Conservation (phyloP, 1,284 basidiomycete species). For the Schizopora paradoxa region DNA sequence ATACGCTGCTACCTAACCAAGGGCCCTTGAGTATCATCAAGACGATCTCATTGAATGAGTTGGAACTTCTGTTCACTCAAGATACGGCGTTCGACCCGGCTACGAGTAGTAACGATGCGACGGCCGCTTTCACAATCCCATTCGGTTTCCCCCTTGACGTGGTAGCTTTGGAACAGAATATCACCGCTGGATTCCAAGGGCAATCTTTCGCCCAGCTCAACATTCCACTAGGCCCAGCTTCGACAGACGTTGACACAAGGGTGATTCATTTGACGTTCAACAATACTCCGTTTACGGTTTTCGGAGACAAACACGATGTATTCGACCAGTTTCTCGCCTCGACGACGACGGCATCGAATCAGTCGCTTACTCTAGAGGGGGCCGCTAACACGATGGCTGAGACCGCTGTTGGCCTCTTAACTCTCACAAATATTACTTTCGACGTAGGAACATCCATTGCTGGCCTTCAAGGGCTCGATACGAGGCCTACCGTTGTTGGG, state of each 20-base stretch:
- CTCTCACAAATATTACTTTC: constrained; percentile 56
- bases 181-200: constrained; percentile 51
- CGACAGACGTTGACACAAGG: constrained; percentile 58
- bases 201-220: constrained; percentile 56
- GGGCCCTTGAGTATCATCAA: constrained; percentile 63
- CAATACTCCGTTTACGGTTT: constrained; percentile 57
- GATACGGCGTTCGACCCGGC: constrained; percentile 51
- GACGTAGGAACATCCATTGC: constrained; percentile 56
- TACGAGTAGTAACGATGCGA: constrained; percentile 56
- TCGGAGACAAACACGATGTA: constrained; percentile 42
- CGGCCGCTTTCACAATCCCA: constrained; percentile 61
- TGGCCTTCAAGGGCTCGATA: constrained; percentile 64
- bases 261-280: constrained; percentile 61
- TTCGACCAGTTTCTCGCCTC: constrained; percentile 68
- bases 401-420: constrained; percentile 73
- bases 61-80: constrained; percentile 58
- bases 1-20: constrained; percentile 60
- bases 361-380: constrained; percentile 56
- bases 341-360: constrained; percentile 47
- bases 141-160: constrained; percentile 73
- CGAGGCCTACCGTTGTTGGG: constrained; percentile 53
- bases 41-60: constrained; percentile 57
- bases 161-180: constrained; percentile 54
- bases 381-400: constrained; percentile 52
- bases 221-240: constrained; percentile 55